These are phyloP conservation scores for Isatis lusitanica DNA, from an alignment of 441 rosid genomes.

Conservation along the genomic window DNA sequence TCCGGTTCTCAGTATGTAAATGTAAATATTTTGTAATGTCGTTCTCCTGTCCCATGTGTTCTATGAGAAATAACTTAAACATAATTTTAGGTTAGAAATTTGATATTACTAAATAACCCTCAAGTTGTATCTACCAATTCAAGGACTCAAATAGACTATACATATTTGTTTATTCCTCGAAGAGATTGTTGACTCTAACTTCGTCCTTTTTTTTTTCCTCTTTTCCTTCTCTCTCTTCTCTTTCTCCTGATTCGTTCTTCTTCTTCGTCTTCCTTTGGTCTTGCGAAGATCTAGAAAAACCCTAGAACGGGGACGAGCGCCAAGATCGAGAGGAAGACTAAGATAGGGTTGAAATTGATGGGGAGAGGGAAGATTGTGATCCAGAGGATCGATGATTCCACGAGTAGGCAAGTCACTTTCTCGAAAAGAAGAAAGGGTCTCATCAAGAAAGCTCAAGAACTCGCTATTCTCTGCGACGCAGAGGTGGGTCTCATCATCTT, in stretches of 20 bases:
- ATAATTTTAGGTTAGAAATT: background rate
- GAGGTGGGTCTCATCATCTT: slow-evolving; percentile 58
- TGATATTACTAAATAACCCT: slow-evolving; percentile 8
- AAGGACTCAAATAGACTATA: slow-evolving; percentile 9
- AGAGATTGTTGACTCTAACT: slow-evolving; percentile 15
- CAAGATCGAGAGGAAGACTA: slow-evolving; percentile 12
- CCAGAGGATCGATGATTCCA: slow-evolving; percentile 53
- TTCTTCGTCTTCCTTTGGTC: slow-evolving; percentile 18
- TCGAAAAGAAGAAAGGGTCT: slow-evolving; percentile 56
- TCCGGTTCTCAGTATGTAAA: too few species aligned
- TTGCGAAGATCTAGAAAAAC: slow-evolving; percentile 24
- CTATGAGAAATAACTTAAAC: background rate
- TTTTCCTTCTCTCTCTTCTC: slow-evolving; percentile 1
- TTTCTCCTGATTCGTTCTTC: slow-evolving; percentile 14
- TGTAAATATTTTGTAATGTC: background rate
- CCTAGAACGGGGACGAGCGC: slow-evolving; percentile 14
- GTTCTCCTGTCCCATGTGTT: slow-evolving; percentile 3
- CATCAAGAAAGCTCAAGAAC: slow-evolving; percentile 60
- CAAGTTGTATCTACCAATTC: background rate
- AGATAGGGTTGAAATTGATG: slow-evolving; percentile 29
- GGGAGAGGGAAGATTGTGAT: slow-evolving; percentile 66
- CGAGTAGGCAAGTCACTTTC: slow-evolving; percentile 66
- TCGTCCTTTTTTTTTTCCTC: too few species aligned
- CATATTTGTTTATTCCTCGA: slow-evolving; percentile 21
- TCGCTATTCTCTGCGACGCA: slow-evolving; percentile 55